Base-by-base conservation (phyloP, 345 rosid genomes). In the Eucalyptus guilfoylei region DNA sequence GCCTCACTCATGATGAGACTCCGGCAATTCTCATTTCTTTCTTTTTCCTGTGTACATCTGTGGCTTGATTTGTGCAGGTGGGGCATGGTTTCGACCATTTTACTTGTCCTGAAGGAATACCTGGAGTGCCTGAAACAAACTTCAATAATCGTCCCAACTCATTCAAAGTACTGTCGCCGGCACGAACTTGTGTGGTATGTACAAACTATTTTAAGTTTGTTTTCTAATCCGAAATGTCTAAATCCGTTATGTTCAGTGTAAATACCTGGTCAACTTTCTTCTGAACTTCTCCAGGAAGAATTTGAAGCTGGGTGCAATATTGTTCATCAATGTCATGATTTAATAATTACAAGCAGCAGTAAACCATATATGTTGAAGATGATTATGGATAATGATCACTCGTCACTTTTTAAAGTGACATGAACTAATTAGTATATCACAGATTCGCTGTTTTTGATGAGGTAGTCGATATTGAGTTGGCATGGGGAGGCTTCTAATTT, bases 111-210 rank as follows among this genome's bases (percentile, higher is more conserved):
- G 97, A 96, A 93, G 96, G 98, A 67, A 91, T 92, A 86, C 98
- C 98, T 14, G 98, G 97, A 87, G 95, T 92, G 83, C 95, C 96
- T 24, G 97, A 96, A 91, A 96, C 97, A 49, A 96, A 95, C 91
- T 96, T 96, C 94, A 96, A 95, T 88, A 92, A 94, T 86, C 96
- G 97, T 87, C 97, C 98, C 42, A 94, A 96, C 93, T 95, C 98
- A 85, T 93, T 96, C 91, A 93, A 92, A 92, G 93, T 95, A 62
- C 94, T 96, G 58, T 95, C 94, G 3, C 97, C 97, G 11, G 76
- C 98, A 91, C 93, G 93, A 19, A 93, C 98, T 14, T 94, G 96
- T 87, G 95, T 93, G 95, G 98, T 95, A 91, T 88, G 93, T 64
- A 32, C 49, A 42, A 45, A 49, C 54, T 48, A 30, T 34, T 87